Percentiles rank a stretch among this genome's conserved stretches.
Evolutionary conservation across 2,329 filamentous ascomycete species (phyloP).

Genomic region (Aspergillus sp.): DNA sequence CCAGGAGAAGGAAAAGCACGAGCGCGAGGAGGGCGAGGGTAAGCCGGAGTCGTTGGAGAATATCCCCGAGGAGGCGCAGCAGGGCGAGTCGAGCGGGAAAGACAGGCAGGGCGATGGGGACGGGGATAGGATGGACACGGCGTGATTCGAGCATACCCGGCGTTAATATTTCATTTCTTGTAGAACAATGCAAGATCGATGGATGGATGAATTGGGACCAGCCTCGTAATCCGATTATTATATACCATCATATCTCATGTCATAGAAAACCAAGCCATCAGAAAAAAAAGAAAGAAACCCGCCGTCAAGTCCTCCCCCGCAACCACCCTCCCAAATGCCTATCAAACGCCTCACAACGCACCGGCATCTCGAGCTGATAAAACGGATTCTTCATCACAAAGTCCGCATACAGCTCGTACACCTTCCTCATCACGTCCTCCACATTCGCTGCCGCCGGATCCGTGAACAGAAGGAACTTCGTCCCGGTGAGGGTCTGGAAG

Average conservation of each 20-base stretch:
- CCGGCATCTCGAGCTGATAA: conserved; percentile 95
- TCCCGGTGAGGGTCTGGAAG: conserved; percentile 88
- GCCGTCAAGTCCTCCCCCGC: conserved; percentile 45
- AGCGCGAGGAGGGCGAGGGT: conserved; percentile 61
- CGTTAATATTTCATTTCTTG: too few relatives aligned
- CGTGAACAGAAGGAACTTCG: conserved; percentile 92
- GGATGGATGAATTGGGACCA: too few relatives aligned
- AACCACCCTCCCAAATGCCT: conserved; percentile 73
- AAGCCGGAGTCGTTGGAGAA: conserved; percentile 74
- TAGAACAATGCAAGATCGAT: too few relatives aligned
- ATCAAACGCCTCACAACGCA: conserved; percentile 92
- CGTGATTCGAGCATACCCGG: conserved; percentile 46
- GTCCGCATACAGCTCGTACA: conserved; percentile 93
- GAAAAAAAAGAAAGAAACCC: conserved; percentile 5
- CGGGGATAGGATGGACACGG: conserved; percentile 84
- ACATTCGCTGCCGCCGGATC: conserved; percentile 78
- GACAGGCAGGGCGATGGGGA: conserved; percentile 47
- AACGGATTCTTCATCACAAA: conserved; percentile 99
- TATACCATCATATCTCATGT: conserved; percentile 2
- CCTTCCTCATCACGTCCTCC: conserved; percentile 69
- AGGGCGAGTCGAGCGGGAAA: conserved; percentile 55
- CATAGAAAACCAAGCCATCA: conserved; percentile 8
- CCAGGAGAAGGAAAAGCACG: conserved; percentile 73
- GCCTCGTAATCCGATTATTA: too few relatives aligned
- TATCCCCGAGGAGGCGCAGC: conserved; percentile 62